Evolutionary conservation across 805 yeast genomes (phyloP), one percentile per base, ranked within the genome.

Genomic region (Tetrapisispora nanseiensis): DNA sequence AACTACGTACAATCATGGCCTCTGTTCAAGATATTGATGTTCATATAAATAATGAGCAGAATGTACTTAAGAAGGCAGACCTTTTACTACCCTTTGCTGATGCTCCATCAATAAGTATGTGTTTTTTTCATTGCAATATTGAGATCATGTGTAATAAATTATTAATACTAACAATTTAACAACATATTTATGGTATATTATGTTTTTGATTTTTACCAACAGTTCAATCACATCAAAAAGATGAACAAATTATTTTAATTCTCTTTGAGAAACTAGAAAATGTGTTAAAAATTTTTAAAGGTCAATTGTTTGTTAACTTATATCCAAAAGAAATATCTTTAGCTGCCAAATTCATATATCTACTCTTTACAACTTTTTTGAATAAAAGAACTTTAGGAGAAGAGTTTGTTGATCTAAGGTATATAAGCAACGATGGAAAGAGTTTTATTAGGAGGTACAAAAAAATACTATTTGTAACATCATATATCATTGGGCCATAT

Each of bases 161-260:
- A 5, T 12, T 26, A 26, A 13, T 27, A 36, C 39, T 36, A 27
- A 36, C 39, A 12, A 6, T 20, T 9, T 10, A 19, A 13, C 12
- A 27, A 16, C 21, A 18, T 18, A 18, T 27, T n/a, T n/a, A n/a
- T n/a, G n/a, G n/a, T n/a, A n/a, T n/a, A n/a, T n/a, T n/a, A n/a
- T 18, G 23, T 27, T 16, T 19, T 27, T 4, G 6, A 13, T 12
- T 12, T 81, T 71, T 16, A 12, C 8, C 5, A 9, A 19, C 29
- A 69, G 94, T 90, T 29, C 73, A 96, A 40, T 86, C 97, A 2
- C 80, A 86, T 57, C 97, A 90, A 56, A 90, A 90, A 56, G 98
- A 90, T 60, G 71, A 76, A 4, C 85, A 81, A 51, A 76, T 85
- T 33, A 82, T 80, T 51, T 62, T 71, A 0, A 59, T 74, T 2